phyloP scores from a whole-genome alignment of 2,329 filamentous ascomycete genomes.

The Botrytis elliptica region DNA sequence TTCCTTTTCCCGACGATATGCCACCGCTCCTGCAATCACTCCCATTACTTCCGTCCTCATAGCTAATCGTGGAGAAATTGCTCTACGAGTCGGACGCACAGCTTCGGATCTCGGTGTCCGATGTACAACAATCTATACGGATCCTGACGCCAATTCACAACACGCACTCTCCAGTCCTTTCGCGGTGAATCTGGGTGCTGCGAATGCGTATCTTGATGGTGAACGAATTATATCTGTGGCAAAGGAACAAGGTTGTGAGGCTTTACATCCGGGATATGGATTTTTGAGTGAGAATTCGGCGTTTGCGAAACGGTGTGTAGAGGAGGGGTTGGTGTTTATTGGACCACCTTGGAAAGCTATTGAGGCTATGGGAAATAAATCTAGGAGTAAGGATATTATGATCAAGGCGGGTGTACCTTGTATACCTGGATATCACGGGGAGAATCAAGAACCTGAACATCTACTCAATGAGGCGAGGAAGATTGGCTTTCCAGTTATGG shows the following conservation, averaged over 20 bases:
- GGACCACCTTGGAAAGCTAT: conserved; percentile 82
- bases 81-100: conserved; percentile 85
- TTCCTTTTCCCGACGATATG: conserved; percentile 28
- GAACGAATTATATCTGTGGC: conserved; percentile 88
- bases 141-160: conserved; percentile 82
- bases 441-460: conserved; percentile 68
- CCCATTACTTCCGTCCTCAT: conserved; percentile 81
- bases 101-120: conserved; percentile 85
- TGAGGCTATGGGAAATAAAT: conserved; percentile 91
- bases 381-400: conserved; percentile 95
- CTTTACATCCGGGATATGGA: conserved; percentile 94
- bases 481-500: conserved; percentile 66
- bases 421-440: conserved; percentile 91
- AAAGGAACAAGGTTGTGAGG: conserved; percentile 81
- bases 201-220: conserved; percentile 88
- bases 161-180: conserved; percentile 84
- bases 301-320: conserved; percentile 84
- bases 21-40: conserved; percentile 35
- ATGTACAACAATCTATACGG: conserved; percentile 93
- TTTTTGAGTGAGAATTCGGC: conserved; percentile 91
- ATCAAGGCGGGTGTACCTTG: conserved; percentile 90
- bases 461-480: conserved; percentile 69
- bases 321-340: conserved; percentile 91
- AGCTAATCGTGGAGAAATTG: conserved; percentile 96
- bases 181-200: conserved; percentile 77